Base-by-base conservation (phyloP, 805 yeast genomes). In the Candida saitoana region DNA sequence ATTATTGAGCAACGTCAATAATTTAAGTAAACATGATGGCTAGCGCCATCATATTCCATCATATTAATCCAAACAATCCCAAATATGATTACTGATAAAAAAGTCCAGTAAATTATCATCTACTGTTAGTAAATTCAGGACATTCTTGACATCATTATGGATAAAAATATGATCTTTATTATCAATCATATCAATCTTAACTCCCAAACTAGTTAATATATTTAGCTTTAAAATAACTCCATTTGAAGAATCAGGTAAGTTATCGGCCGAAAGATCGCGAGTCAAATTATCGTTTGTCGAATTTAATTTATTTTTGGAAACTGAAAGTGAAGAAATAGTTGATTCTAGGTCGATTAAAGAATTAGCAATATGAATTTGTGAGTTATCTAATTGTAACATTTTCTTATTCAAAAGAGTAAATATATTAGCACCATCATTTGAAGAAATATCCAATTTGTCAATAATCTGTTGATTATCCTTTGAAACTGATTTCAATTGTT, bases 71-170 rank as follows among this genome's bases (percentile, higher is more conserved):
- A 54, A 31, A 25, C 76, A 73, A 46, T 85, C 93, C 96, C 96
- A 87, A 24, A 87, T 76, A 55, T 77, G 83, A 54, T 87, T 86
- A 11, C 87, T 75, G 22, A 84, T 74, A 58, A 84, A 86, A 52
- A 73, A 82, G 44, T 80, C 82, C 51, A 84, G 78, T 47, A 80
- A 77, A 44, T 77, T 74, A 24, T 69, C 66, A 34, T 72, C 71
- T 55, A 80, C 71, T 19, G 77, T 73, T 40, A 84, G 59, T 6
- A 76, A 65, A 49, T 74, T 76, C 1, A 79, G 62, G 19, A 66
- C 57, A 37, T 74, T 74, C 19, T 60, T 61, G n/a, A 59, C 58
- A 41, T 71, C 72, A 53, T 77, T 78, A 44, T 73, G 65, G 3
- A 82, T 73, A 31, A 81, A 54, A 2, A 79, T 62, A 44, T 69